Evolutionary conservation across 495 filamentous ascomycete genomes (phyloP).

Genomic region (Trichoderma reesei): DNA sequence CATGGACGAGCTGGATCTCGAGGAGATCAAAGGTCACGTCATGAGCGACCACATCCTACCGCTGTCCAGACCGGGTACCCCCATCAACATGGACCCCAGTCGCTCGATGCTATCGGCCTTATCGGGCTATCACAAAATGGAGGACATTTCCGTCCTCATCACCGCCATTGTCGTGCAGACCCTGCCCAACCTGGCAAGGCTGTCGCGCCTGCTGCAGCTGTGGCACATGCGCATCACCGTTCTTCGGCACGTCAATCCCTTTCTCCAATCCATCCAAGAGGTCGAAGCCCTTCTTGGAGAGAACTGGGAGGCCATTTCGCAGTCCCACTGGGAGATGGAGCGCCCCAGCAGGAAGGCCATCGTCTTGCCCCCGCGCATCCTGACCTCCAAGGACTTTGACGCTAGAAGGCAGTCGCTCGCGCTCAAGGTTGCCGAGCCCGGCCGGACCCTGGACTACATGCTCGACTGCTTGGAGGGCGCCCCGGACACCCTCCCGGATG

Average conservation of each 20-base stretch:
- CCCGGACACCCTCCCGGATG: constrained; percentile 71
- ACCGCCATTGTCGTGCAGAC: constrained; percentile 82
- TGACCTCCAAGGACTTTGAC: constrained; percentile 41
- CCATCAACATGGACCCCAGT: constrained; percentile 29
- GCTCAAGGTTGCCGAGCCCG: constrained; percentile 58
- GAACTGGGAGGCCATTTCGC: constrained; percentile 49
- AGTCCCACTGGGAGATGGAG: constrained; percentile 16
- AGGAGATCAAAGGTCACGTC: constrained; percentile 85
- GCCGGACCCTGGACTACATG: constrained; percentile 67
- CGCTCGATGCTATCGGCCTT: constrained; percentile 34
- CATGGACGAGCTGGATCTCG: constrained; percentile 72
- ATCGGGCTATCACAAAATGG: constrained; percentile 46
- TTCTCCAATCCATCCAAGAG: constrained; percentile 56
- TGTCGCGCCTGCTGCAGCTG: constrained; percentile 56
- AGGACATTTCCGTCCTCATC: constrained; percentile 80
- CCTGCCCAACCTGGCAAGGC: constrained; percentile 66
- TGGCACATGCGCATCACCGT: constrained; percentile 73
- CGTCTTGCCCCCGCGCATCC: constrained; percentile 15
- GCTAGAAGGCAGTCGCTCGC: constrained; percentile 54
- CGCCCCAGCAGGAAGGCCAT: constrained; percentile 18
- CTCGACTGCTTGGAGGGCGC: constrained; percentile 76
- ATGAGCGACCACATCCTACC: constrained; percentile 63
- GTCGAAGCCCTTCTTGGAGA: constrained; percentile 52
- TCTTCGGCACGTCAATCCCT: constrained; percentile 57
- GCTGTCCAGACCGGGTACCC: constrained; percentile 41